These are phyloP conservation scores for Anaeramoeba flamelloides DNA, from an alignment of 78 protist genomes.

Conservation along the genomic window DNA sequence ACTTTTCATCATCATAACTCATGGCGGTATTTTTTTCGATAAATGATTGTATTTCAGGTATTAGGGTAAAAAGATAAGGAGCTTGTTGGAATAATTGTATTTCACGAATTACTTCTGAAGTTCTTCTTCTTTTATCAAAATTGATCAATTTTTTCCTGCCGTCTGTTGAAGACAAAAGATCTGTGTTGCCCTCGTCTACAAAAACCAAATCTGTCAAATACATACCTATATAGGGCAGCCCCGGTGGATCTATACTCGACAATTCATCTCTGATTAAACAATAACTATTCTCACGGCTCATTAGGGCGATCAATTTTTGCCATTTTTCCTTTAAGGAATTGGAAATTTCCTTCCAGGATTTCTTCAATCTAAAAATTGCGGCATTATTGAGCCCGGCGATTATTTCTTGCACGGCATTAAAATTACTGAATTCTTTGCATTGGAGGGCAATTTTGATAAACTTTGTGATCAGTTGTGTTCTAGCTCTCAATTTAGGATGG, in stretches of 20 bases:
- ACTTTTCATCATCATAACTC: neutral
- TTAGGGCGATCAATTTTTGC: neutral
- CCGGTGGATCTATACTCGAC: neutral
- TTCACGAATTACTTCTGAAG: neutral
- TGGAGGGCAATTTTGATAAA: neutral
- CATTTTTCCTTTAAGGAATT: neutral
- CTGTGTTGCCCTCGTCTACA: neutral
- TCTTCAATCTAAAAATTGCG: neutral
- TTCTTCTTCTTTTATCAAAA: neutral
- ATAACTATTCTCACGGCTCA: neutral
- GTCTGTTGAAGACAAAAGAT: neutral
- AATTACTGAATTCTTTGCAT: neutral
- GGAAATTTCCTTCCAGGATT: neutral
- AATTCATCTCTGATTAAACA: neutral
- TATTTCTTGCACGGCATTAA: neutral
- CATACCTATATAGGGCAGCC: neutral
- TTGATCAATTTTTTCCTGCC: neutral
- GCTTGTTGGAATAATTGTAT: neutral
- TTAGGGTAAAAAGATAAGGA: neutral
- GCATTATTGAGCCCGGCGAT: neutral
- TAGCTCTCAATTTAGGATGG: neutral
- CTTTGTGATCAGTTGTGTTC: neutral
- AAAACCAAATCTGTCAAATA: neutral
- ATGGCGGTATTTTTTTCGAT: neutral
- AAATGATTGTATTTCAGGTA: neutral